These are phyloP conservation scores for Gymnopilus junonius DNA, from an alignment of 768 basidiomycete species.

Conservation along the genomic window DNA sequence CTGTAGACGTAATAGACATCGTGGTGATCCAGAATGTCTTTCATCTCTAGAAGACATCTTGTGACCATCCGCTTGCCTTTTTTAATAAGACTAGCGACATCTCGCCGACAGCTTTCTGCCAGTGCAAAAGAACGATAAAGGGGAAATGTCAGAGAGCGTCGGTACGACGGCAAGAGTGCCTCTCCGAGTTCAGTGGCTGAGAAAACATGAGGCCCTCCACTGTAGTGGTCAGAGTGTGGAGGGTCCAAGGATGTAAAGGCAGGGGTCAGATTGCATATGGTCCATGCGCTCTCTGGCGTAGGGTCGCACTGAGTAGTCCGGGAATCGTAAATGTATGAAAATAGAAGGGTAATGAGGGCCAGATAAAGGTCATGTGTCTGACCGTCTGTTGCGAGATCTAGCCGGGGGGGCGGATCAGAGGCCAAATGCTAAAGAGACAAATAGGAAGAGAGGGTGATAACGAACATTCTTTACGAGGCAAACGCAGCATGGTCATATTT, in stretches of 20 bases:
- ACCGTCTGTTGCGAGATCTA: slow-evolving; percentile 62
- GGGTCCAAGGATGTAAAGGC: slow-evolving; percentile 86
- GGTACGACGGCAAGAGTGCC: slow-evolving; percentile 65
- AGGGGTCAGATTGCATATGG: slow-evolving; percentile 71
- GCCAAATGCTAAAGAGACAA: neutral
- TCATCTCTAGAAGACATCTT: slow-evolving; percentile 73
- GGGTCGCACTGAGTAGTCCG: slow-evolving; percentile 79
- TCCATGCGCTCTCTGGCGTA: slow-evolving; percentile 92
- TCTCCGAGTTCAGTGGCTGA: slow-evolving; percentile 50
- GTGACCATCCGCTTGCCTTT: slow-evolving; percentile 66
- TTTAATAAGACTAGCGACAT: slow-evolving; percentile 61
- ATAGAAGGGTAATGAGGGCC: slow-evolving; percentile 71
- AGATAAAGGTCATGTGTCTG: slow-evolving; percentile 71
- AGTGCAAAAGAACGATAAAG: slow-evolving; percentile 80
- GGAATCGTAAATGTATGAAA: slow-evolving; percentile 81
- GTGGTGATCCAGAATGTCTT: slow-evolving; percentile 76
- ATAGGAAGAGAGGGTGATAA: slow-evolving; percentile 10
- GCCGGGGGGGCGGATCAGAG: slow-evolving; percentile 7
- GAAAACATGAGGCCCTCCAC: slow-evolving; percentile 32
- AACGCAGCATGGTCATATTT: slow-evolving; percentile 63
- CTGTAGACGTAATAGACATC: slow-evolving; percentile 90
- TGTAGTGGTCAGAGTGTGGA: slow-evolving; percentile 46
- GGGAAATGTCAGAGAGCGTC: slow-evolving; percentile 77
- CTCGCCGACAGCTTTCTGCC: slow-evolving; percentile 67
- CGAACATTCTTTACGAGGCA: slow-evolving; percentile 61